Percentiles rank a stretch among this genome's conserved stretches.
phyloP scores from a whole-genome alignment of 768 basidiomycete species.

The Cubamyces sp. region DNA sequence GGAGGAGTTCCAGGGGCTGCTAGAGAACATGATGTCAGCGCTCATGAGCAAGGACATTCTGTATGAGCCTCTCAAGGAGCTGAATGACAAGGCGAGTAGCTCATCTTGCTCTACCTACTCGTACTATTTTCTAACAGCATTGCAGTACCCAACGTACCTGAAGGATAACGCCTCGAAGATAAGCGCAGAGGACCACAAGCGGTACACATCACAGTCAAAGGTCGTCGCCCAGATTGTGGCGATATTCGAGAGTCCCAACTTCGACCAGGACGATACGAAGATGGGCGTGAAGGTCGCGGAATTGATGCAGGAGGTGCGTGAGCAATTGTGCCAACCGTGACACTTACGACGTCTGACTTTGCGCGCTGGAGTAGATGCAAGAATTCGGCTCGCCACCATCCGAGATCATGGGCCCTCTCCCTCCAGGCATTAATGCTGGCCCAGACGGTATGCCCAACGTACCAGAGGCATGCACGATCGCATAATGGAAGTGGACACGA shows the following conservation, averaged over 20 bases:
- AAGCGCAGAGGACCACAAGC: constrained; percentile 58
- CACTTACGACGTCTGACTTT: neutral
- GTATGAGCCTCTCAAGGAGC: constrained; percentile 86
- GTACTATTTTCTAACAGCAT: neutral
- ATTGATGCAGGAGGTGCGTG: constrained; percentile 74
- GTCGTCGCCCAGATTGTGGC: constrained; percentile 62
- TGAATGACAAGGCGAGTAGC: constrained; percentile 62
- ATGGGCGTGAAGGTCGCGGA: constrained; percentile 54
- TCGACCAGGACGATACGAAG: constrained; percentile 56
- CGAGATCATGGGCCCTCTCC: constrained; percentile 84
- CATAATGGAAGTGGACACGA: constrained; percentile 16
- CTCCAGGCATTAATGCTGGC: constrained; percentile 65
- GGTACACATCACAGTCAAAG: constrained; percentile 63
- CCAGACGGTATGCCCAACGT: constrained; percentile 57
- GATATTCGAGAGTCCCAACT: constrained; percentile 65
- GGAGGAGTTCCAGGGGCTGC: constrained; percentile 61
- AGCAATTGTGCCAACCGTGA: neutral
- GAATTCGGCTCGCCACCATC: constrained; percentile 73
- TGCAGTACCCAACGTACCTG: constrained; percentile 82
- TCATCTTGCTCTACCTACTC: neutral
- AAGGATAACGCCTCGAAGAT: constrained; percentile 55
- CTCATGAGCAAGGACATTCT: constrained; percentile 82
- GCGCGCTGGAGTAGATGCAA: constrained; percentile 63
- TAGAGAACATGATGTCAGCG: constrained; percentile 83
- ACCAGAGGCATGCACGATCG: constrained; percentile 43